Conservation (phyloP, 805 yeast species). For the Zygotorulaspora florentina region DNA sequence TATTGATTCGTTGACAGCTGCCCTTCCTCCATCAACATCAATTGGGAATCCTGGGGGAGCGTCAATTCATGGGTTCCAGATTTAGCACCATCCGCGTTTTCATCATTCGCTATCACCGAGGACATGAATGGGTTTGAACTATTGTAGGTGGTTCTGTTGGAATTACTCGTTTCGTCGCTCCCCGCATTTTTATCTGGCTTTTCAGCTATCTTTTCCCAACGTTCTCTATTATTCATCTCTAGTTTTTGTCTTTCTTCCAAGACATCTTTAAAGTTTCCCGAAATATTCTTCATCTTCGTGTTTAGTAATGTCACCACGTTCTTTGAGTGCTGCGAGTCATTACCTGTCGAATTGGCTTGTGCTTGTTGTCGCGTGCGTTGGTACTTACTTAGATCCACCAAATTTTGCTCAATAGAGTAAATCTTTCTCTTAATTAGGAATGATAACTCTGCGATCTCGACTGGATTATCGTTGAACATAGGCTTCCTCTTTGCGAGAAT, state of each 20-base stretch:
- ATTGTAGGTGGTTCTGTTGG: conserved; percentile 24
- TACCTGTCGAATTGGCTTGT: conserved; percentile 43
- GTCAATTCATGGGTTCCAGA: conserved; percentile 42
- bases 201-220: conserved; percentile 77
- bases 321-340: conserved; percentile 71
- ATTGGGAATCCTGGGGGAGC: conserved; percentile 82
- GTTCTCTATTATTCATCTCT: conserved; percentile 71
- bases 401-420: conserved; percentile 68
- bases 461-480: conserved; percentile 87
- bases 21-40: conserved; percentile 81
- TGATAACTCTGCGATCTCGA: conserved; percentile 89
- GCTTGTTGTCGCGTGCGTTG: conserved; percentile 43
- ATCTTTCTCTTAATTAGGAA: conserved; percentile 54
- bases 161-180: conserved; percentile 3
- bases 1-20: conserved; percentile 52
- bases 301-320: conserved; percentile 85
- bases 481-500: conserved; percentile 83
- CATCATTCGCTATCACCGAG: conserved; percentile 25
- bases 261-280: conserved; percentile 89
- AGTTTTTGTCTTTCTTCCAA: conserved; percentile 79
- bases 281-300: conserved; percentile 85
- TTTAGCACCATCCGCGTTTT: conserved; percentile 10
- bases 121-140: conserved; percentile 41
- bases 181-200: conserved; percentile 10
- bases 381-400: conserved; percentile 71